Conservation (phyloP, 2,329 filamentous ascomycete genomes). For the Pseudogymnoascus sp. region DNA sequence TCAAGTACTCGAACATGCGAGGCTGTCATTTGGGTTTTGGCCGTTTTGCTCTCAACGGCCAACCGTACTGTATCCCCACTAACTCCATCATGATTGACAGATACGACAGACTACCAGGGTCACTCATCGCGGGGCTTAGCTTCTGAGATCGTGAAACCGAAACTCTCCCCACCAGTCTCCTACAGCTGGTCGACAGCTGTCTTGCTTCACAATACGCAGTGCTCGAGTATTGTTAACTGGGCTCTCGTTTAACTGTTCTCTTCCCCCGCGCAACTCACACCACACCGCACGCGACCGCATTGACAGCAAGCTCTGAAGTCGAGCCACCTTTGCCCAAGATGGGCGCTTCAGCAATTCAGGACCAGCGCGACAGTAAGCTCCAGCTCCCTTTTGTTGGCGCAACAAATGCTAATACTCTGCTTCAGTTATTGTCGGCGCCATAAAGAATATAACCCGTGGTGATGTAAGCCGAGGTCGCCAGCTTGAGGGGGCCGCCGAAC, state of each 20-base stretch:
- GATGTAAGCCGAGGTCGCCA: conserved; percentile 52
- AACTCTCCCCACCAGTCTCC: conserved; percentile 4
- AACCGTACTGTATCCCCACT: neutral
- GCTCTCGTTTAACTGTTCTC: neutral
- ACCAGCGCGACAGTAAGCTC: conserved; percentile 67
- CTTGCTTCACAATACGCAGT: neutral
- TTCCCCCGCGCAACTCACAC: neutral
- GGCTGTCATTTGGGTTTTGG: neutral
- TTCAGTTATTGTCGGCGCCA: conserved; percentile 63
- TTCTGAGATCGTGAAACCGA: conserved; percentile 7
- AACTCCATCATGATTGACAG: neutral
- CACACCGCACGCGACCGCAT: neutral
- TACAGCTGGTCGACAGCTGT: neutral
- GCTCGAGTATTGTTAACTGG: neutral
- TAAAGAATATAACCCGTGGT: conserved; percentile 71
- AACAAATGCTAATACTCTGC: neutral
- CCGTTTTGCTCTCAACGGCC: neutral
- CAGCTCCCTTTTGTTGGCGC: neutral
- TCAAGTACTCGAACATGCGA: neutral
- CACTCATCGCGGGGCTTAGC: conserved; percentile 7
- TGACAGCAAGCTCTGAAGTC: conserved; percentile 2
- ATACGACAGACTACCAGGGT: conserved; percentile 4
- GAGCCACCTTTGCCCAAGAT: conserved; percentile 47
- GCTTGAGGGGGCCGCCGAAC: conserved; percentile 14
- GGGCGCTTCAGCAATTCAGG: conserved; percentile 76